These are phyloP conservation scores for Phaeotremella fagi DNA, from an alignment of 768 basidiomycete species.

Conservation along the genomic window DNA sequence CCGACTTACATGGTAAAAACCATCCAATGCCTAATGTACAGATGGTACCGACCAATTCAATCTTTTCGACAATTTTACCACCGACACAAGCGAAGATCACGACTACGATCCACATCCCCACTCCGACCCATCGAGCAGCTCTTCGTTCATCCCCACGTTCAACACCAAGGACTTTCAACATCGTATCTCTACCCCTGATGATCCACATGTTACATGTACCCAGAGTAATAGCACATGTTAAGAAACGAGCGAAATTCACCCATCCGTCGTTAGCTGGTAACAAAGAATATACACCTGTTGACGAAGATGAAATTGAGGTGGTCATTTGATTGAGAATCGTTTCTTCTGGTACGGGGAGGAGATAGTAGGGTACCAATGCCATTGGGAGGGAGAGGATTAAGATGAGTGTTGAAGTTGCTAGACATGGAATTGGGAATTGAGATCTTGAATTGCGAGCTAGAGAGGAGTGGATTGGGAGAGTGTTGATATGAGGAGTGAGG, in stretches of 20 bases:
- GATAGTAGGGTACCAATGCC: constrained; percentile 47
- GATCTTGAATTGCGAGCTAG: constrained; percentile 35
- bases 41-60: constrained; percentile 37
- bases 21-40: constrained; percentile 39
- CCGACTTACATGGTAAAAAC: constrained; percentile 41
- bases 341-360: constrained; percentile 18
- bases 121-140: constrained; percentile 39
- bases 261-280: constrained; percentile 33
- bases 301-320: constrained; percentile 1
- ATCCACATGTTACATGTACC: constrained; percentile 39
- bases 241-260: constrained; percentile 41
- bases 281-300: constrained; percentile 28
- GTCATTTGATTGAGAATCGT: not conserved
- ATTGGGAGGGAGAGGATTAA: constrained; percentile 39
- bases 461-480: constrained; percentile 38
- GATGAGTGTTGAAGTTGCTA: constrained; percentile 29
- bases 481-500: constrained; percentile 45
- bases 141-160: constrained; percentile 37
- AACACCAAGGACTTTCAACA: constrained; percentile 31
- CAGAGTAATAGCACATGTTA: constrained; percentile 36
- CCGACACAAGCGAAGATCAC: constrained; percentile 31
- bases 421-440: constrained; percentile 39
- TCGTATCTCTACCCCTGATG: constrained; percentile 34
- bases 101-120: constrained; percentile 33
- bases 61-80: constrained; percentile 35